Evolutionary conservation across 2,329 filamentous ascomycete genomes (phyloP).

Genomic region (Sarocladium kiliense): DNA sequence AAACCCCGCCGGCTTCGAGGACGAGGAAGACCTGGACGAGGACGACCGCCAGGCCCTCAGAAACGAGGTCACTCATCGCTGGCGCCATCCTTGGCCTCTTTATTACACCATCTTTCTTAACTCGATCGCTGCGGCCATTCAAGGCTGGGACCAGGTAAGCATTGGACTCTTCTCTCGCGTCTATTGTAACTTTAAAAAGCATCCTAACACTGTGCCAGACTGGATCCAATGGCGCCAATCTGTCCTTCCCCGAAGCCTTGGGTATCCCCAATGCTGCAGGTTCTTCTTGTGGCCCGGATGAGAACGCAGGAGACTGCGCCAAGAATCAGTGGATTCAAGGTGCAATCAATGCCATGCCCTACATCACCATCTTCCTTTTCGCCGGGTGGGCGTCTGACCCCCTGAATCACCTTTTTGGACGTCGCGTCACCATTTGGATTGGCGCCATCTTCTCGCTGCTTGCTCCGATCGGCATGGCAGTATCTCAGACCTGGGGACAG

Average conservation of each 20-base stretch:
- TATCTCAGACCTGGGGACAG: slow-evolving; percentile 5
- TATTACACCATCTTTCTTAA: slow-evolving; percentile 47
- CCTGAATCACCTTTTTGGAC: slow-evolving; percentile 5
- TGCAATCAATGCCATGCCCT: slow-evolving; percentile 44
- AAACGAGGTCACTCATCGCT: slow-evolving; percentile 42
- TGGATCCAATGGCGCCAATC: slow-evolving; percentile 42
- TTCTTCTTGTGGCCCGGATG: slow-evolving; percentile 23
- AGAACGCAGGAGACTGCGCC: slow-evolving; percentile 3
- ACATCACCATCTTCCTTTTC: slow-evolving; percentile 36
- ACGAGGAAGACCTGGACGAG: slow-evolving; percentile 39
- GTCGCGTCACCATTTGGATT: slow-evolving; percentile 5
- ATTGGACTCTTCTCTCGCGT: background rate
- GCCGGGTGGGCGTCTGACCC: slow-evolving; percentile 1
- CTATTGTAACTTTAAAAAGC: background rate
- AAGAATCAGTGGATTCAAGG: slow-evolving; percentile 44
- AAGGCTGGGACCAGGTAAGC: slow-evolving; percentile 37
- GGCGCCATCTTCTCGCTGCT: slow-evolving; percentile 5
- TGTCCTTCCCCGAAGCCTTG: slow-evolving; percentile 38
- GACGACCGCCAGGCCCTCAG: slow-evolving; percentile 34
- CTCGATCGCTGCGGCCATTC: slow-evolving; percentile 49
- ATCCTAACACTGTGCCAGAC: slow-evolving; percentile 20
- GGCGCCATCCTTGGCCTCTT: slow-evolving; percentile 32
- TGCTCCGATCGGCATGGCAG: background rate
- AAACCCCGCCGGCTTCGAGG: slow-evolving; percentile 40
- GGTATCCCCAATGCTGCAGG: slow-evolving; percentile 32